A percentile compares a stretch with the other conserved stretches of the same genome.
These are phyloP conservation scores for Dictyostelium firmibasis DNA, from an alignment of 78 protist genomes.

Conservation along the genomic window DNA sequence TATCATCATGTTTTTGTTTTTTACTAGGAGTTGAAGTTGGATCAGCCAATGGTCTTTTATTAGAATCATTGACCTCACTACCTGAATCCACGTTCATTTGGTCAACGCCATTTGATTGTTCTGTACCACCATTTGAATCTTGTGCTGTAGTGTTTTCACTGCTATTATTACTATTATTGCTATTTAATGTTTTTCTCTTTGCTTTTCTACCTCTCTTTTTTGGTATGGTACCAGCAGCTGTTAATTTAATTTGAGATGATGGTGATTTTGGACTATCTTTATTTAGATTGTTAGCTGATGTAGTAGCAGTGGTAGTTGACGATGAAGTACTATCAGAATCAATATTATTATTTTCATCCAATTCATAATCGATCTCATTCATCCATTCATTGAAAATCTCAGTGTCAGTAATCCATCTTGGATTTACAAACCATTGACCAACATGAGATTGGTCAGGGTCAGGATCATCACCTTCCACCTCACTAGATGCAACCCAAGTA, in stretches of 20 bases:
- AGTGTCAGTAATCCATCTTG: slow-evolving; percentile 46
- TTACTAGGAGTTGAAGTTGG: slow-evolving; percentile 4
- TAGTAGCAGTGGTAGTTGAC: no score
- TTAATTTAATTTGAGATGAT: not conserved
- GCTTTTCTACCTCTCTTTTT: slow-evolving; percentile 35
- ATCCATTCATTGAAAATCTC: slow-evolving; percentile 62
- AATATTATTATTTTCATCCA: not conserved
- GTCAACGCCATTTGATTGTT: not conserved
- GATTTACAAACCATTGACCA: slow-evolving; percentile 13
- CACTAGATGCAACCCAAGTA: slow-evolving; percentile 35
- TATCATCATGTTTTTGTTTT: not conserved
- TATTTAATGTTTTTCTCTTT: not conserved
- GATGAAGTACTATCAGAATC: not conserved
- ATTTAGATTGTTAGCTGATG: not conserved
- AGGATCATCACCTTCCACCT: slow-evolving; percentile 76
- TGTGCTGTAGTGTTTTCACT: not conserved
- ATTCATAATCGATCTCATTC: slow-evolving; percentile 71
- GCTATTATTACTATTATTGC: not conserved
- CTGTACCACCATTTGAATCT: not conserved
- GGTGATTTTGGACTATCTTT: not conserved
- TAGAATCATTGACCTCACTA: not conserved
- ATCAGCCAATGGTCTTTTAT: not conserved
- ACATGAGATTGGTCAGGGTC: not conserved
- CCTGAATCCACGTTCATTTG: not conserved
- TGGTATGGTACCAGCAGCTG: not conserved